These are phyloP conservation scores for Starmerella scarabaei DNA, from an alignment of 805 yeast species.

Conservation along the genomic window DNA sequence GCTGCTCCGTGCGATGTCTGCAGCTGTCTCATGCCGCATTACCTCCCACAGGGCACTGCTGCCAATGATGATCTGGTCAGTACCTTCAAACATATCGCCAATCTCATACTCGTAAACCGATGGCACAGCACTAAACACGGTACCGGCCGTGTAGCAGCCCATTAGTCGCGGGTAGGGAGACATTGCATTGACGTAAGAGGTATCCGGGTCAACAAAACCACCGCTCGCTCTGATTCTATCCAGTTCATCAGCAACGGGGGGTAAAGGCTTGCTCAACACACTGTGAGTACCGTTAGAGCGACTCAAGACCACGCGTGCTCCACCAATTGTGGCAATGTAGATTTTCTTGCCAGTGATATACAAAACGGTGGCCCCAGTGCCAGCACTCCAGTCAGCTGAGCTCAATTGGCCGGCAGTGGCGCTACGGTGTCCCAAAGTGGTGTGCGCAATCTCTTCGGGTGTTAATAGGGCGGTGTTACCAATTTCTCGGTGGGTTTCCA, in stretches of 20 bases:
- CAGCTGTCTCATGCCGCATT: slow-evolving; percentile 71
- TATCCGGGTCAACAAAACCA: slow-evolving; percentile 76
- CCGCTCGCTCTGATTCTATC: slow-evolving; percentile 78
- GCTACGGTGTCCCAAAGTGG: slow-evolving; percentile 40
- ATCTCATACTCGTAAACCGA: slow-evolving; percentile 43
- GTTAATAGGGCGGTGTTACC: slow-evolving; percentile 34
- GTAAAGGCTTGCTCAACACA: slow-evolving; percentile 75
- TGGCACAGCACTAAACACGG: slow-evolving; percentile 84
- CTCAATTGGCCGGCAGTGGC: slow-evolving; percentile 40
- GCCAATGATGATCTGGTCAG: slow-evolving; percentile 75
- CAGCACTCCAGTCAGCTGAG: slow-evolving; percentile 63
- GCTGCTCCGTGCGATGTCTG: slow-evolving; percentile 75
- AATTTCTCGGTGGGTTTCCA: slow-evolving; percentile 68
- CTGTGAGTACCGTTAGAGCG: slow-evolving; percentile 68
- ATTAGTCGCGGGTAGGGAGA: slow-evolving; percentile 79
- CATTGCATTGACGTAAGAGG: slow-evolving; percentile 62
- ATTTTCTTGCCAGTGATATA: slow-evolving; percentile 59
- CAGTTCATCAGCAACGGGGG: slow-evolving; percentile 52
- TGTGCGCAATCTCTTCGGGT: slow-evolving; percentile 23
- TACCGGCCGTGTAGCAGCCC: slow-evolving; percentile 74
- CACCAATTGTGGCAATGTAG: slow-evolving; percentile 84
- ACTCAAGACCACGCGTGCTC: slow-evolving; percentile 68
- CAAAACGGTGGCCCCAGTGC: slow-evolving; percentile 72
- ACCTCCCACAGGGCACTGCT: slow-evolving; percentile 76
- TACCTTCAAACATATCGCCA: slow-evolving; percentile 44